Base-by-base conservation (phyloP, 805 yeast genomes). In the Candida corydali region DNA sequence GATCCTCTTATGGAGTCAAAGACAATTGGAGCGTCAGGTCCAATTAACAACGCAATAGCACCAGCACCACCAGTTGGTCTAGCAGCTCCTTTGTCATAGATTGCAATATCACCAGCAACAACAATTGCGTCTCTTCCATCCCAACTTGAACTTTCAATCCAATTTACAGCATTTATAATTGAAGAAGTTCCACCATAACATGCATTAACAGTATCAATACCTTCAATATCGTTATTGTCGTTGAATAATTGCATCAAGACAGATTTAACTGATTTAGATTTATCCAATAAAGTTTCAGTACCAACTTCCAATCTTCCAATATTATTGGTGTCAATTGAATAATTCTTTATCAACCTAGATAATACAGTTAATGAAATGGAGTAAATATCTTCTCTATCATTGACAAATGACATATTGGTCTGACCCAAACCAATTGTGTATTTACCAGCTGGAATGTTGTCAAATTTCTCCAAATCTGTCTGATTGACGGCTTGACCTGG, bases 41-140 rank as follows among this genome's bases (percentile, higher is more conserved):
- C 98, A 54, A 93, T 86, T 60, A 85, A 78, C 58, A 93, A 54
- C 29, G 98, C 98, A 42, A 91, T 94, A 32, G 94, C 75, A 60
- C 98, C 98, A 38, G 95, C 97, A 71, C 98, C 98, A 63, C 98
- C 98, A 37, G 98, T 93, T 57, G 98, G 98, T 75, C 98, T 83
- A 39, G 98, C 98, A 26, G 95, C 83, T 61, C 98, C 98, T 69
- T 89, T 78, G 54, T 89, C 88, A 67, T 93, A 93, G 50, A 93
- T 82, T 57, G 98, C 98, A 63, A 93, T 93, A 66, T 93, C 98
- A 65, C 97, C 98, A 59, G 93, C 81, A 16, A 91, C 96, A 39
- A 91, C 98, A 54, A 93, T 78, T 39, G 98, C 98, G 56, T 91
- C 88, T 64, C 98, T 80, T 46, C 98, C 98, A 57, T 93, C 98